These are phyloP conservation scores for Colletotrichum liaoningense DNA, from an alignment of 2,329 filamentous ascomycete genomes.

Conservation along the genomic window DNA sequence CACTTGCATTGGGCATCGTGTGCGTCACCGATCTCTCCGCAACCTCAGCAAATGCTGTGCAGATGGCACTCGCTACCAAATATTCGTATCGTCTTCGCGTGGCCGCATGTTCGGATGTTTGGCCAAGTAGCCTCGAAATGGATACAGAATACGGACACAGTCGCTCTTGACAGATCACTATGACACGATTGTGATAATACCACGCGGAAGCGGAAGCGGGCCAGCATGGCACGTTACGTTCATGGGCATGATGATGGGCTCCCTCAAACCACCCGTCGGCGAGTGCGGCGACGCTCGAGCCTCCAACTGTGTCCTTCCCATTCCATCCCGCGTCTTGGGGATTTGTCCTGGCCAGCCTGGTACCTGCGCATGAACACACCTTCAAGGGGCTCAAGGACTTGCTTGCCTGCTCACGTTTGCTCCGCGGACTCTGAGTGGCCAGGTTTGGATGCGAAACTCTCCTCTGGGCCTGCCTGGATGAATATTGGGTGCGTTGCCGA, in stretches of 20 bases:
- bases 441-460: constrained; percentile 22
- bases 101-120: background rate
- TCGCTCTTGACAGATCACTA: background rate
- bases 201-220: background rate
- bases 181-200: constrained; percentile 9
- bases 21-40: constrained; percentile 9
- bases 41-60: background rate
- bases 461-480: constrained; percentile 4
- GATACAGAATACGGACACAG: background rate
- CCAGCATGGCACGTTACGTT: constrained; percentile 1
- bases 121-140: background rate
- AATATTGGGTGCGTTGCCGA: constrained; percentile 9
- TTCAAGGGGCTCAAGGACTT: constrained; percentile 17
- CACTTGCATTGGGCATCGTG: constrained; percentile 23
- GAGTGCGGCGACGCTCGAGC: constrained; percentile 26
- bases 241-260: constrained; percentile 14
- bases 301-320: constrained; percentile 2
- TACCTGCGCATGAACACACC: constrained; percentile 25
- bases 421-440: constrained; percentile 6
- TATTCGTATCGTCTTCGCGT: background rate
- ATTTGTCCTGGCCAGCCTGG: constrained; percentile 1
- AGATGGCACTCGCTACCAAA: constrained; percentile 16
- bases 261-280: constrained; percentile 23
- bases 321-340: background rate
- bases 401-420: constrained; percentile 18